These are phyloP conservation scores for Boletus vermiculosoides DNA, from an alignment of 768 basidiomycete genomes.

Conservation along the genomic window DNA sequence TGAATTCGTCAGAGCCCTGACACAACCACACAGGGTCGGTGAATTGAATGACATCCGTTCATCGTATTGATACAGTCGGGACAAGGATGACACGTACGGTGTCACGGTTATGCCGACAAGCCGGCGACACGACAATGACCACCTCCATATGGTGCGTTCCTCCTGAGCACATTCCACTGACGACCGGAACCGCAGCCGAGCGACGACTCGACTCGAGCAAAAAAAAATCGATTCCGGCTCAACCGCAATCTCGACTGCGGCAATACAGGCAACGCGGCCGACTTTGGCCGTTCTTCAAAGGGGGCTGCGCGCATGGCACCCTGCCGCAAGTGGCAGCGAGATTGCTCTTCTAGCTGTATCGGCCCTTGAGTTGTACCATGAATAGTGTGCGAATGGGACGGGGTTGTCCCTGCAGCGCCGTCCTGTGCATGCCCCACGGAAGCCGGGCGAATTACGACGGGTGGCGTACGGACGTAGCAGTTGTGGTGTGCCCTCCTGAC, in stretches of 20 bases:
- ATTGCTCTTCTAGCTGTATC: not conserved
- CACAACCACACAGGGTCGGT: slow-evolving; percentile 15
- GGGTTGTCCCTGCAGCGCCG: slow-evolving; percentile 4
- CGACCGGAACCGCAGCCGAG: slow-evolving; percentile 14
- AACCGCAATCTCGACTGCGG: not conserved
- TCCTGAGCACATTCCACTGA: not conserved
- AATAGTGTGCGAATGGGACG: slow-evolving; percentile 1
- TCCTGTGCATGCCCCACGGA: slow-evolving; percentile 13
- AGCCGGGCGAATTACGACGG: slow-evolving; percentile 6
- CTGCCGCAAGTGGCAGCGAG: slow-evolving; percentile 10
- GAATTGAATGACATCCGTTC: slow-evolving; percentile 15
- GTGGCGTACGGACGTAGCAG: slow-evolving; percentile 9
- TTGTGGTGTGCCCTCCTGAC: slow-evolving; percentile 2
- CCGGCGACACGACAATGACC: slow-evolving; percentile 2
- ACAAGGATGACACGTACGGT: slow-evolving; percentile 4
- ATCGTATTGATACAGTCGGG: slow-evolving; percentile 5
- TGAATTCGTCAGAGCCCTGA: slow-evolving; percentile 2
- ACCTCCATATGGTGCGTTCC: not conserved
- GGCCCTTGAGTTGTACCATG: not conserved
- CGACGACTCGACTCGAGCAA: not conserved
- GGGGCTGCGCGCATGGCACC: not conserved
- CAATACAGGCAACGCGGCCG: not conserved
- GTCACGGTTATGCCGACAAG: slow-evolving; percentile 6
- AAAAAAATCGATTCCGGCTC: slow-evolving; percentile 8
- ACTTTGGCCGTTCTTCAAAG: not conserved